Evolutionary conservation across 2,329 filamentous ascomycete genomes (phyloP).

Genomic region (Neoarthrinium moseri): DNA sequence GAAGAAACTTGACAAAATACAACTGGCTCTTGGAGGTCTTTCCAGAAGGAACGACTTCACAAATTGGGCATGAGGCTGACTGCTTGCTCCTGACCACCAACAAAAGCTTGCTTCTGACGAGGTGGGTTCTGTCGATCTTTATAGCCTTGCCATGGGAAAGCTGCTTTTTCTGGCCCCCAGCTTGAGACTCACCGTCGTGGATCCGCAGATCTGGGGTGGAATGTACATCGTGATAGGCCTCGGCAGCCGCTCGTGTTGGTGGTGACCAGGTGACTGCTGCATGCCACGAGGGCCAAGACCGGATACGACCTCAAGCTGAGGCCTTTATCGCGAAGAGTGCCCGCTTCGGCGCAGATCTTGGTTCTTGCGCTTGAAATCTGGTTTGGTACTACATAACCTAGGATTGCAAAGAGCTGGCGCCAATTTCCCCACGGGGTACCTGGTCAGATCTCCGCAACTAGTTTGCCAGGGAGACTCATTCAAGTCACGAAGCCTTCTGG

Average conservation of each 20-base stretch:
- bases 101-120: neutral
- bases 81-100: too few species aligned
- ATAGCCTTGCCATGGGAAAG: slow-evolving; percentile 6
- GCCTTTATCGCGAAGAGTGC: neutral
- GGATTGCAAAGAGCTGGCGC: neutral
- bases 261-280: neutral
- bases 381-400: neutral
- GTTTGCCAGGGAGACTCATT: too few species aligned
- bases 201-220: neutral
- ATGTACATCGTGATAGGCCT: slow-evolving; percentile 1
- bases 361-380: neutral
- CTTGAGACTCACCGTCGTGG: neutral
- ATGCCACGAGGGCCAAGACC: neutral
- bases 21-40: neutral
- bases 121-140: slow-evolving; percentile 5
- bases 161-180: too few species aligned
- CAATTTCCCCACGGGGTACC: neutral
- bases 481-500: too few species aligned
- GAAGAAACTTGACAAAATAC: neutral
- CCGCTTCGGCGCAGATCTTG: neutral
- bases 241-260: neutral
- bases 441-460: too few species aligned
- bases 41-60: neutral
- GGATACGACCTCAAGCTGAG: neutral
- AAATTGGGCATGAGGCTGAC: neutral